Evolutionary conservation across 2,329 filamentous ascomycete genomes (phyloP).

Genomic region (Colletotrichum sp.): DNA sequence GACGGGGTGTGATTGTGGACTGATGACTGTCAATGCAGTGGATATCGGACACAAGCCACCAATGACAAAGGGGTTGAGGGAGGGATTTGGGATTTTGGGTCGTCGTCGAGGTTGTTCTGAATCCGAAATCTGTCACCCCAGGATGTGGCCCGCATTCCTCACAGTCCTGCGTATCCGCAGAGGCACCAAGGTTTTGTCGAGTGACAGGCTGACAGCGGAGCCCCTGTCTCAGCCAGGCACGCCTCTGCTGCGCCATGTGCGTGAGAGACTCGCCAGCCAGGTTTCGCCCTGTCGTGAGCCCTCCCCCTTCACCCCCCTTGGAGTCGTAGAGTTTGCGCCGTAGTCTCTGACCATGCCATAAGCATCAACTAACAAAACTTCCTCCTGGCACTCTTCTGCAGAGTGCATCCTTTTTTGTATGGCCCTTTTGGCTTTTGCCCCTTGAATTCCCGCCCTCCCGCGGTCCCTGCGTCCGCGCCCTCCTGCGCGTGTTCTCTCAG

Average conservation of each 20-base stretch:
- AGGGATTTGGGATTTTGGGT: neutral
- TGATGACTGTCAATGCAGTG: conserved; percentile 11
- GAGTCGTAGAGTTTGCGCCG: neutral
- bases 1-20: neutral
- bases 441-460: neutral
- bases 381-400: neutral
- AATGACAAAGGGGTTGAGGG: neutral
- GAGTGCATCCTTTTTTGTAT: neutral
- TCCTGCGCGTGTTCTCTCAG: neutral
- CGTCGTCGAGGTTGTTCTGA: neutral
- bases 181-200: neutral
- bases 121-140: neutral
- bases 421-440: neutral
- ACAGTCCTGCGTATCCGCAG: neutral
- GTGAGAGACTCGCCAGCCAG: neutral
- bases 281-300: neutral
- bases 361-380: neutral
- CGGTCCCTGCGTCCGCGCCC: neutral
- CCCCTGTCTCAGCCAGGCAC: conserved; percentile 11
- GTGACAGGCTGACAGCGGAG: neutral
- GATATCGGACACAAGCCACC: neutral
- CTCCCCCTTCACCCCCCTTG: neutral
- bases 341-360: neutral
- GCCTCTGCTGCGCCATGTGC: conserved; percentile 6
- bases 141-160: neutral